Evolutionary conservation across 441 rosid species (phyloP), one percentile per base, ranked within the genome.

Genomic region (Croton setiger): DNA sequence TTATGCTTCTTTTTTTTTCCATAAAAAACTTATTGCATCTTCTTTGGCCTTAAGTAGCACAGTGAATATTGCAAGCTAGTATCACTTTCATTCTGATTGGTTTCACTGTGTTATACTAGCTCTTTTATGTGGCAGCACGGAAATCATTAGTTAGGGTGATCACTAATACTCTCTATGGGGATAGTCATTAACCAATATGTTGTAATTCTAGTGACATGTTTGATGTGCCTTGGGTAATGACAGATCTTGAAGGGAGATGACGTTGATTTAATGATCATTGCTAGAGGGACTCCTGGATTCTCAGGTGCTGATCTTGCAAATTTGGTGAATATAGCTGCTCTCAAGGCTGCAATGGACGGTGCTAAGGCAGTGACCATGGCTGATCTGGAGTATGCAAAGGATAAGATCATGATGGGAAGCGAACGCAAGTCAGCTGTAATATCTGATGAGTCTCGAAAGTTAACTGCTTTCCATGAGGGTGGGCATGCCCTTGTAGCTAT

Each of bases 341-440:
- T 92, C n/a, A 92, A 92, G 76, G 97, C 99, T 72, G 98, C 99
- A 8, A 95, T 88, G 97, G 97, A 92, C 54, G 96, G 93, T 66
- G 85, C 98, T 51, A 90, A 87, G 77, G 83, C 91, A 17, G 98
- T 92, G 76, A 85, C 87, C 14, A 90, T 92, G 98, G 82, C 78
- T 66, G 96, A 95, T 77, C 80, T 95, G 63, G 99, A 95, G 78
- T 88, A 86, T 64, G 93, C 98, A 6, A 95, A 92, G 81, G 99
- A 95, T 81, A 86, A 82, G 81, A 92, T 95, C 80, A 83, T 89
- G 88, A 89, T 95, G 98, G 99, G 98, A 69, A 95, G 96, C 51
- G 99, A 95, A 74, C 80, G 99, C 60, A 95, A 95, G 72, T 95
- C 97, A 0, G 97, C 97, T 43, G 97, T 92, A 60, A 88, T 90